These are phyloP conservation scores for Raddia guianensis DNA, from an alignment of 176 grass and related monocot genomes.

Conservation along the genomic window DNA sequence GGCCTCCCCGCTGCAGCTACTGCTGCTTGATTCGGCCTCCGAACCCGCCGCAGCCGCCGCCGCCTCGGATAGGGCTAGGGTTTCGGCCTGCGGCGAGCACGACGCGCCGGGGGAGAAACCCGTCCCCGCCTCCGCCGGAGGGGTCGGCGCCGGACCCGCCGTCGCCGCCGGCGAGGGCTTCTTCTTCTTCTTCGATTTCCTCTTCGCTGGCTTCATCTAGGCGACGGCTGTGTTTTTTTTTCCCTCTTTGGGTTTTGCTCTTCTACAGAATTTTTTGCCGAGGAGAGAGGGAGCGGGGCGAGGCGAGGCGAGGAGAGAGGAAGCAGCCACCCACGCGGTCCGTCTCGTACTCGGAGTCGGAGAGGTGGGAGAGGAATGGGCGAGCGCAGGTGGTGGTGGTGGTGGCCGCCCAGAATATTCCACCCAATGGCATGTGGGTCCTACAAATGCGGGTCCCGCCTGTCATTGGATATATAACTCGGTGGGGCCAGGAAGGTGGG, in stretches of 20 bases:
- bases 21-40: constrained; percentile 41
- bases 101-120: neutral
- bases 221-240: constrained; percentile 21
- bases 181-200: constrained; percentile 57
- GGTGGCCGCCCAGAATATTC: neutral
- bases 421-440: constrained; percentile 1
- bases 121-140: neutral
- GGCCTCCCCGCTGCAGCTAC: constrained; percentile 29
- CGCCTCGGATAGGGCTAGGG: constrained; percentile 30
- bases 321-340: neutral
- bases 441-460: neutral
- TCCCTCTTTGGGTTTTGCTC: neutral
- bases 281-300: neutral
- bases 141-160: neutral
- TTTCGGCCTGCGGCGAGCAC: constrained; percentile 4
- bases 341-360: neutral
- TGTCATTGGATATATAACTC: neutral
- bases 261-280: neutral
- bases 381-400: neutral
- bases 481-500: neutral
- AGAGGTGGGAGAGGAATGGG: neutral
- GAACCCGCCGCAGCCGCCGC: neutral
- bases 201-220: constrained; percentile 66
- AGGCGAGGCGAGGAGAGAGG: too few species aligned
- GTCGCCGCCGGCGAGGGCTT: constrained; percentile 31